Evolutionary conservation across 352 stramenopile genomes (phyloP), one percentile per base, ranked within the genome.

Genomic region (Phytophthora ramorum): DNA sequence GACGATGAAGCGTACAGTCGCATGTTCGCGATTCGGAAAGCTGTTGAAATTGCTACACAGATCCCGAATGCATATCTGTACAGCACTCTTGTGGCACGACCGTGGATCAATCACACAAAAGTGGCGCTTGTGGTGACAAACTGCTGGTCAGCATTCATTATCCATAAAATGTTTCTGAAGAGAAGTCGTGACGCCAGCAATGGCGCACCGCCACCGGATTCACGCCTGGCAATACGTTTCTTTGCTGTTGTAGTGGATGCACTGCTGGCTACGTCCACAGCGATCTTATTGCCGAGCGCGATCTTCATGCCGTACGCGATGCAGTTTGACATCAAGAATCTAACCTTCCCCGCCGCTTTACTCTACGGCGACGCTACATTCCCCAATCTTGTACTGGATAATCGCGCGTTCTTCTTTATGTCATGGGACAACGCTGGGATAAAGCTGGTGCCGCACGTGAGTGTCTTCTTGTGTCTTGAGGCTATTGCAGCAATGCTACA

Each of bases 41-140:
- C 78, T 1, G 13, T 88, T 0, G 75, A 88, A 48, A 71, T 87
- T 43, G 61, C 58, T 3, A 81, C 69, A 7, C 81, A 87, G 37
- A 58, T 76, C 0, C 43, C 69, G 5, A 79, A 85, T 30, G 68
- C 74, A 4, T 87, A 87, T 56, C 62, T 66, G 7, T 75, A 73
- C 26, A 89, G 81, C 38, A 45, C 69, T 0, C 51, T 78, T 0
- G 69, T 90, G 10, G 65, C 79, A 0, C 69, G 69, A 14, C 51
- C 69, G 12, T 87, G 77, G 78, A 74, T 87, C 46, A 90, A 90
- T 41, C 69, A 78, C 41, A 22, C 73, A 4, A 84, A 72, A 2
- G 79, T 89, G 14, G 49, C 17, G 6, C 26, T 87, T 24, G 64
- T 81, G 13, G 71, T 81, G n/a, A 19, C 61, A 26, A 87, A 81